phyloP scores from a whole-genome alignment of 345 rosid species.

The Salix koriyanagi region DNA sequence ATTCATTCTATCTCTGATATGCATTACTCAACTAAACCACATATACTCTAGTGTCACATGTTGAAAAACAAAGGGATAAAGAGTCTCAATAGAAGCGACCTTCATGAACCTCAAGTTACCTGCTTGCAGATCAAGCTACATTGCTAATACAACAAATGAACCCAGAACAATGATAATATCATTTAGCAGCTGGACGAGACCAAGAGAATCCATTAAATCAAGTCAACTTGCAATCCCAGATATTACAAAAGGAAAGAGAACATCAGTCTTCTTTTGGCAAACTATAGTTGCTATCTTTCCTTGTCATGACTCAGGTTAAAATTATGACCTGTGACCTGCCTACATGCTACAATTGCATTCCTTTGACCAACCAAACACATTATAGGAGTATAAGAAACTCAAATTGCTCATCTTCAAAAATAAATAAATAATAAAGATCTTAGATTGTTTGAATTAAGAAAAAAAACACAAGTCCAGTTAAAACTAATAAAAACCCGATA shows the following conservation, averaged over 20 bases:
- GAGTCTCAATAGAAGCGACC: neutral
- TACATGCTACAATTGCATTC: neutral
- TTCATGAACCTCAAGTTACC: neutral
- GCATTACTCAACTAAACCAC: neutral
- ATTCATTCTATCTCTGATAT: neutral
- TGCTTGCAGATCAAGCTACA: neutral
- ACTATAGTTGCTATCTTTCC: neutral
- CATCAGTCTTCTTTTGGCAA: neutral
- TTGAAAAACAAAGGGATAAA: neutral
- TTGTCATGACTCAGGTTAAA: neutral
- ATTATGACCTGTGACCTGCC: neutral
- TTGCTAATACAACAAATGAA: neutral
- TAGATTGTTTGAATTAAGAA: neutral
- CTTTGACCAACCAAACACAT: neutral
- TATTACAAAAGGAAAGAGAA: neutral
- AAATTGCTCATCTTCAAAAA: slow-evolving; percentile 3
- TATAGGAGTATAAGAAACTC: neutral
- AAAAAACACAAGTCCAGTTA: neutral
- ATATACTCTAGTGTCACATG: neutral
- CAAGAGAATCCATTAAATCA: neutral
- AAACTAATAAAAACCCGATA: neutral
- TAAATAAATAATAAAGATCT: neutral
- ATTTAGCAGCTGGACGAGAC: neutral
- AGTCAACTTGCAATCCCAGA: neutral
- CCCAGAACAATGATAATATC: neutral